Evolutionary conservation across 495 filamentous ascomycete species (phyloP), one percentile per base, ranked within the genome.

Genomic region (Hypoxylon crocopeplum): DNA sequence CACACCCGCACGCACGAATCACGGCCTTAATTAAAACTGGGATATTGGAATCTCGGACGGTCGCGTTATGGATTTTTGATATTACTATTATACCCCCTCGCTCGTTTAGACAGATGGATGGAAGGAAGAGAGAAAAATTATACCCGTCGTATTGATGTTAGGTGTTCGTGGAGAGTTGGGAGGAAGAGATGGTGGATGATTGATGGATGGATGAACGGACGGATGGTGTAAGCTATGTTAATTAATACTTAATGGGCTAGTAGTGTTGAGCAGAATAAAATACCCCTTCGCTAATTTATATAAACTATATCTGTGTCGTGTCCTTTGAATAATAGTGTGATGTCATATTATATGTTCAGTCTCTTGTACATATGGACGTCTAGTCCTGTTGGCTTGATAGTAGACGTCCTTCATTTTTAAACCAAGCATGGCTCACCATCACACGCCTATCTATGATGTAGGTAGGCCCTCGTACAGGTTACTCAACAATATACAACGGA

Each of bases 231-330:
- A n/a, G n/a, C n/a, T 39, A 11, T 39, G 15, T 17, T 7, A 39
- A 39, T 3, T 62, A 62, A 62, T 62, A 46, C 4, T 33, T 62
- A 62, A 62, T 62, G 38, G n/a, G n/a, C n/a, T n/a, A n/a, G 38
- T 45, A 45, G 30, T 53, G 24, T 40, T 36, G 42, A 40, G 34
- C 21, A 17, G 21, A 49, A 50, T 61, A 49, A 55, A 50, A 62
- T 55, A 50, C 39, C 30, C 56, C 19, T 49, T 62, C 39, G 39
- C 38, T 60, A 36, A 42, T 55, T 42, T 49, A 25, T 10, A 27
- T 27, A 4, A 8, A 27, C 8, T 27, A 8, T 27, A 4, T 3
- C 24, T 4, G 24, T 27, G 24, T 27, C 24, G 24, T 27, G 24
- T 27, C 4, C 24, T 27, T 27, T 27, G 24, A 8, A 27, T 27